Evolutionary conservation across 2,329 filamentous ascomycete species (phyloP).

Genomic region (Alternaria panax): DNA sequence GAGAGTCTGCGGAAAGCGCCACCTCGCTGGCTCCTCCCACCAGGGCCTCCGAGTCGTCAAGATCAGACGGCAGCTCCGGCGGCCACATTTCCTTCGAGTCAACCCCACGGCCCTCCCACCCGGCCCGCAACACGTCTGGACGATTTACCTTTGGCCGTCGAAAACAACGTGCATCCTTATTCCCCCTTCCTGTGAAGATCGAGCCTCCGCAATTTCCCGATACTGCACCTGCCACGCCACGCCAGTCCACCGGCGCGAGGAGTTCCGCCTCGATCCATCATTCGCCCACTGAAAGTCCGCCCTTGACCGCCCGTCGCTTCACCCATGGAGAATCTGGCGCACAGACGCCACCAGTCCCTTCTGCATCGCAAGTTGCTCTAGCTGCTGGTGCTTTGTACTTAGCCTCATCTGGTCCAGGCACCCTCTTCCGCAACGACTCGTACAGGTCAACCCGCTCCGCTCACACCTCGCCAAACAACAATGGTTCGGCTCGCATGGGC

Average conservation of each 20-base stretch:
- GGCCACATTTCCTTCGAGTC: slow-evolving; percentile 49
- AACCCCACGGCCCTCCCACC: slow-evolving; percentile 56
- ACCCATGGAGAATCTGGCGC: slow-evolving; percentile 39
- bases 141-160: slow-evolving; percentile 78
- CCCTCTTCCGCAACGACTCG: slow-evolving; percentile 67
- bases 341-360: slow-evolving; percentile 52
- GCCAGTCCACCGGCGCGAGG: slow-evolving; percentile 52
- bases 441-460: slow-evolving; percentile 71
- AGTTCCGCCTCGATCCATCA: slow-evolving; percentile 45
- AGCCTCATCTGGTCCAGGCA: slow-evolving; percentile 52
- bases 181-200: slow-evolving; percentile 84
- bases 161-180: slow-evolving; percentile 74
- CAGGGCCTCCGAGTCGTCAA: slow-evolving; percentile 83
- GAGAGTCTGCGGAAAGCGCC: slow-evolving; percentile 67
- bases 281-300: slow-evolving; percentile 48
- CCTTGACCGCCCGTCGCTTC: slow-evolving; percentile 44
- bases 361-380: slow-evolving; percentile 61
- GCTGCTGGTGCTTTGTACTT: slow-evolving; percentile 57
- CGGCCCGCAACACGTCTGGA: slow-evolving; percentile 68
- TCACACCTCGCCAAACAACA: slow-evolving; percentile 59
- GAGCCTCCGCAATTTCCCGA: slow-evolving; percentile 56
- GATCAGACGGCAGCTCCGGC: slow-evolving; percentile 83
- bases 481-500: slow-evolving; percentile 65
- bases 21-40: slow-evolving; percentile 70
- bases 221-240: slow-evolving; percentile 54